phyloP scores from a whole-genome alignment of 164 flowering plant genomes.

The Vitis rupestris region DNA sequence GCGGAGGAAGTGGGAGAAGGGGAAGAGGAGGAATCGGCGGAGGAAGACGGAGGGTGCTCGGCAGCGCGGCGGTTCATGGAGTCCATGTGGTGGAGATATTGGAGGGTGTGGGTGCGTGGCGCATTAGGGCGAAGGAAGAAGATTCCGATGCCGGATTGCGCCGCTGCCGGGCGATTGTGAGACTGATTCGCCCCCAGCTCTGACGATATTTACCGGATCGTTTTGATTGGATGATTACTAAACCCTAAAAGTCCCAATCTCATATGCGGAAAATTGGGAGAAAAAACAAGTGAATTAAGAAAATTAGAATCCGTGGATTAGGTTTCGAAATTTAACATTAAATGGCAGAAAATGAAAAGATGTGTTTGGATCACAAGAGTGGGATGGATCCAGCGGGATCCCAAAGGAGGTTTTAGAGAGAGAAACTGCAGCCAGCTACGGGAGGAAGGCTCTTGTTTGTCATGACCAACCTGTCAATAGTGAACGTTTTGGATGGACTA shows the following conservation, averaged over 20 bases:
- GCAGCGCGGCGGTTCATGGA: constrained; percentile 49
- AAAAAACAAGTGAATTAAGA: too few species aligned
- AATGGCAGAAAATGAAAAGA: too few species aligned
- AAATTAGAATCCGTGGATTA: too few species aligned
- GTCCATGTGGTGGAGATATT: constrained; percentile 68
- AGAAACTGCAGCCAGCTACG: too few species aligned
- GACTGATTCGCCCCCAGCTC: constrained; percentile 99
- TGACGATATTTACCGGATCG: constrained; percentile 12
- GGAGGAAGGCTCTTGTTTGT: too few species aligned
- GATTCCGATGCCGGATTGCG: constrained; percentile 51
- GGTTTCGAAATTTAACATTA: too few species aligned
- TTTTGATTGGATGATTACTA: constrained; percentile 2
- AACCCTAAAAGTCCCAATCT: constrained; percentile 3
- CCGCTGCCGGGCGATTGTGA: constrained; percentile 56
- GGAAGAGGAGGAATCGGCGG: constrained; percentile 21
- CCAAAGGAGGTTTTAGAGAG: too few species aligned
- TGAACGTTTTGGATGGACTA: too few species aligned
- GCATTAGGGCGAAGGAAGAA: constrained; percentile 60
- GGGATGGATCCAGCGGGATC: too few species aligned
- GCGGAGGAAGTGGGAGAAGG: constrained; percentile 1
- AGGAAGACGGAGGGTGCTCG: constrained; percentile 12
- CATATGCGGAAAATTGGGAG: too few species aligned
- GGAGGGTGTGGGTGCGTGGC: constrained; percentile 56
- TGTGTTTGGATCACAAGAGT: too few species aligned
- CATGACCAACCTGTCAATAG: too few species aligned